These are phyloP conservation scores for Pseudogymnoascus sp. DNA, from an alignment of 2,329 filamentous ascomycete genomes.

Conservation along the genomic window DNA sequence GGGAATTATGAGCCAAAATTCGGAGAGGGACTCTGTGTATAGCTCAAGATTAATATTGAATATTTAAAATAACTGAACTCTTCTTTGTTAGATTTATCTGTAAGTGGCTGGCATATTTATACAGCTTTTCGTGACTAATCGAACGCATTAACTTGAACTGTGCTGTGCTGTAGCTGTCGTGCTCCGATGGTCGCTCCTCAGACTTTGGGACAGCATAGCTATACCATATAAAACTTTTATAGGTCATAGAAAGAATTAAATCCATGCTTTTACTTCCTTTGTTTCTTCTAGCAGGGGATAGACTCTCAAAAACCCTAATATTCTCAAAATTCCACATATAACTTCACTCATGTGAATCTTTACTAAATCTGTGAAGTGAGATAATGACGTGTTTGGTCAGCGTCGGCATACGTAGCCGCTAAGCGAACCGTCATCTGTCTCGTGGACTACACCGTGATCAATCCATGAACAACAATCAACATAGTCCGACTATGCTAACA, in stretches of 20 bases:
- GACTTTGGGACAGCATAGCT: too few species aligned
- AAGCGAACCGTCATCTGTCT: not conserved
- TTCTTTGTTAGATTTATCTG: too few species aligned
- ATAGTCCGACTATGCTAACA: not conserved
- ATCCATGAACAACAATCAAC: constrained; percentile 5
- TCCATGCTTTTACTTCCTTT: not conserved
- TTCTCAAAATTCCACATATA: not conserved
- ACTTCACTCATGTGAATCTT: not conserved
- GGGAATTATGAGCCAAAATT: too few species aligned
- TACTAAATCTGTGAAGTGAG: not conserved
- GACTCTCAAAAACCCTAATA: not conserved
- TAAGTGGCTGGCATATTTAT: too few species aligned
- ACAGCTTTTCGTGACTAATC: too few species aligned
- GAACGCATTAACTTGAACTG: too few species aligned
- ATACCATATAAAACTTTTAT: not conserved
- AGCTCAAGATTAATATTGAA: too few species aligned
- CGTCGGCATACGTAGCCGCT: not conserved
- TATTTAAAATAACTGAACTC: too few species aligned
- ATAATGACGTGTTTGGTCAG: constrained; percentile 6
- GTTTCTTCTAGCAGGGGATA: not conserved
- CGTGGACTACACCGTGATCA: not conserved
- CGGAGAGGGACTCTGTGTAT: too few species aligned
- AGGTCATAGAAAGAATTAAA: not conserved
- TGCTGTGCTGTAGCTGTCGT: too few species aligned
- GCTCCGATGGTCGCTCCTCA: too few species aligned